Conservation (phyloP, 2,329 filamentous ascomycete species). For the Exophiala phaeomuriformis region DNA sequence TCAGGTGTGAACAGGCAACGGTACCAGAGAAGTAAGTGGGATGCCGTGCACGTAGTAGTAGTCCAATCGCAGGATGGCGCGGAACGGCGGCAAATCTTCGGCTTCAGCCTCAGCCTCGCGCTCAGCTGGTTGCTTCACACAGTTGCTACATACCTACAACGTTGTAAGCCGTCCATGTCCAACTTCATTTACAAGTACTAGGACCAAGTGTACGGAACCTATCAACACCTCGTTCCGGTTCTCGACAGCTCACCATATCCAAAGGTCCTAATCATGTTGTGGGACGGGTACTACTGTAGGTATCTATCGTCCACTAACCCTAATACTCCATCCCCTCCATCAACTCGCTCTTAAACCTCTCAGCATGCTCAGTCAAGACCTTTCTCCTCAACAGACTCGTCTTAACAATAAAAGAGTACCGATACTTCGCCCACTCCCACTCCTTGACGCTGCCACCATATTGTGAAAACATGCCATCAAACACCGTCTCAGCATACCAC, state of each 20-base stretch:
- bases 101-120: constrained; percentile 10
- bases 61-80: constrained; percentile 7
- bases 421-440: constrained; percentile 21
- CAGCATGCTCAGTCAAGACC: constrained; percentile 13
- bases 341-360: constrained; percentile 15
- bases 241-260: no score
- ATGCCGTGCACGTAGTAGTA: background rate
- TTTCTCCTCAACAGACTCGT: constrained; percentile 16
- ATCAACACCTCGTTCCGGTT: no score
- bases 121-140: background rate
- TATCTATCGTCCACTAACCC: background rate
- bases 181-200: no score
- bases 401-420: constrained; percentile 24
- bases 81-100: constrained; percentile 14
- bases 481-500: constrained; percentile 23
- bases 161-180: background rate
- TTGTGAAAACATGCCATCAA: constrained; percentile 14
- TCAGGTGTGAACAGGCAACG: background rate
- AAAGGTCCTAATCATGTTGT: no score
- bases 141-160: background rate
- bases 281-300: no score
- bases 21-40: background rate
- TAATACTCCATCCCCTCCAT: constrained; percentile 18
- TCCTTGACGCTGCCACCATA: constrained; percentile 18
- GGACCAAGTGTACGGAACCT: no score